Evolutionary conservation across 768 basidiomycete genomes (phyloP), one percentile per base, ranked within the genome.

Genomic region (Tulasnella sp.): DNA sequence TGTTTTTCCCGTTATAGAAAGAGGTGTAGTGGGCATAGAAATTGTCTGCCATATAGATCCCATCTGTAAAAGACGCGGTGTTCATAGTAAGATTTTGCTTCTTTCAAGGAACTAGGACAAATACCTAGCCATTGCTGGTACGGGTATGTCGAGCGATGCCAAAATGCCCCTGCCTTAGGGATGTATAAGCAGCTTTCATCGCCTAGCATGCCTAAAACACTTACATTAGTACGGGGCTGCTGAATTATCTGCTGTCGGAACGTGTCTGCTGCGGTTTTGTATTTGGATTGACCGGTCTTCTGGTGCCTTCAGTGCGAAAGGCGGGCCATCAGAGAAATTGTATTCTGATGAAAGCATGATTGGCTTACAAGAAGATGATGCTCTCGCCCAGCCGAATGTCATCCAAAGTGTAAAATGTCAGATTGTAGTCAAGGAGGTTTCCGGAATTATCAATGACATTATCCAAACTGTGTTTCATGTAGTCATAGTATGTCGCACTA

Each of bases 111-210:
- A n/a, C n/a, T n/a, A n/a, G n/a, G n/a, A n/a, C n/a, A n/a, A n/a
- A n/a, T n/a, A n/a, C n/a, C n/a, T n/a, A n/a, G n/a, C n/a, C n/a
- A n/a, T n/a, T n/a, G n/a, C n/a, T n/a, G n/a, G n/a, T n/a, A n/a
- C n/a, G n/a, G n/a, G n/a, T n/a, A n/a, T n/a, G n/a, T n/a, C n/a
- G n/a, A n/a, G n/a, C n/a, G n/a, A 60, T 72, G 71, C 71, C 71
- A 72, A 56, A 71, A 72, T 52, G 70, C 69, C 5, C 72, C 71
- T 58, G 71, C 61, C 0, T 63, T n/a, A n/a, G n/a, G n/a, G n/a
- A n/a, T n/a, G n/a, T n/a, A n/a, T n/a, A n/a, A n/a, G n/a, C n/a
- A n/a, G n/a, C n/a, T n/a, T n/a, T n/a, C n/a, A n/a, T n/a, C n/a
- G n/a, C n/a, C n/a, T n/a, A n/a, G n/a, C n/a, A n/a, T n/a, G n/a